Conservation (phyloP, 176 grass and related monocot genomes). For the Oryza australiensis region DNA sequence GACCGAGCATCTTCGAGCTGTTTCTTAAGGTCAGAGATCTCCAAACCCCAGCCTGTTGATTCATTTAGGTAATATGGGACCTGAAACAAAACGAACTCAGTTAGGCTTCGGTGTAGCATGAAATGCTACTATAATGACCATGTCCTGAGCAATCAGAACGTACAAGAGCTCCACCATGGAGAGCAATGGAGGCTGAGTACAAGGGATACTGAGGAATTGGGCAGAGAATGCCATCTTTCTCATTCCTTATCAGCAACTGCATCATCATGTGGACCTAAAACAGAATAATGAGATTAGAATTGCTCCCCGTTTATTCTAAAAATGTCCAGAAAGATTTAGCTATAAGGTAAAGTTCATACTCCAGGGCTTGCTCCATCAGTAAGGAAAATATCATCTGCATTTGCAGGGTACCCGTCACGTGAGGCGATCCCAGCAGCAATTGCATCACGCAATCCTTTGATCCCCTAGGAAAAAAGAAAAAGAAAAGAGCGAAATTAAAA, state of each 20-base stretch:
- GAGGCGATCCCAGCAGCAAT: constrained; percentile 87
- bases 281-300: constrained; percentile 16
- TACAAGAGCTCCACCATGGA: constrained; percentile 98
- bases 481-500: constrained; percentile 26
- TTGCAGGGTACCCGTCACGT: constrained; percentile 90
- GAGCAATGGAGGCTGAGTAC: constrained; percentile 95
- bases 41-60: constrained; percentile 91
- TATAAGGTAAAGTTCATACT: constrained; percentile 43
- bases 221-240: constrained; percentile 94
- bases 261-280: constrained; percentile 94
- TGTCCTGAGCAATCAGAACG: constrained; percentile 30
- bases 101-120: constrained; percentile 13
- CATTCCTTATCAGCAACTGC: constrained; percentile 90
- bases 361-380: constrained; percentile 97
- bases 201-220: constrained; percentile 98
- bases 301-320: constrained; percentile 30
- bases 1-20: constrained; percentile 83
- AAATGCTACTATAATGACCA: not conserved
- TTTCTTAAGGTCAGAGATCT: constrained; percentile 86
- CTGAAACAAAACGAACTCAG: constrained; percentile 47
- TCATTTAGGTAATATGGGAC: constrained; percentile 97
- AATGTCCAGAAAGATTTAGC: constrained; percentile 8
- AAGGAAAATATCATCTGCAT: constrained; percentile 95
- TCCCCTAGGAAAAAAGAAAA: constrained; percentile 57
- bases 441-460: constrained; percentile 93